These are phyloP conservation scores for Cercospora sp. DNA, from an alignment of 2,329 filamentous ascomycete species.

Conservation along the genomic window DNA sequence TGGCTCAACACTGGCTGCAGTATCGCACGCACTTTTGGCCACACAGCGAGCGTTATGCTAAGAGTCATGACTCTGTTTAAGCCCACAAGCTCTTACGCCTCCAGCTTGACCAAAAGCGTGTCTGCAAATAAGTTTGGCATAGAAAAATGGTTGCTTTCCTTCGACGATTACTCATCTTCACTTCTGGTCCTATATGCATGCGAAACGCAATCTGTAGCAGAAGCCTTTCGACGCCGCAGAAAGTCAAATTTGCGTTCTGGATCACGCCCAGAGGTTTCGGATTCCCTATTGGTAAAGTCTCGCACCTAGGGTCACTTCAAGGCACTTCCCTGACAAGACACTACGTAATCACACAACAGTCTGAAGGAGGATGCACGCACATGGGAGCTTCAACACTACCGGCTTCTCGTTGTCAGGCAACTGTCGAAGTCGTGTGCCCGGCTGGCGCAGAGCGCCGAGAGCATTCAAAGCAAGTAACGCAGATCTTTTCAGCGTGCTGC, in stretches of 20 bases:
- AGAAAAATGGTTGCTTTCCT: not conserved
- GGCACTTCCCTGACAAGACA: not conserved
- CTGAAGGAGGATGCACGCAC: not conserved
- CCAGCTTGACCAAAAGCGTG: not conserved
- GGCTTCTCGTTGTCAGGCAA: not conserved
- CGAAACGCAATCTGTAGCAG: not conserved
- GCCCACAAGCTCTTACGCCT: not conserved
- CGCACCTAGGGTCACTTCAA: not conserved
- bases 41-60: not conserved
- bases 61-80: not conserved
- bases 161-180: not conserved
- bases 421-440: not conserved
- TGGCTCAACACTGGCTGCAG: not conserved
- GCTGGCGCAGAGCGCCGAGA: not conserved
- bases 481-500: not conserved
- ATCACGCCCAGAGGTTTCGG: not conserved
- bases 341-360: not conserved
- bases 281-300: not conserved
- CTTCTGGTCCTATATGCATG: not conserved
- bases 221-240: not conserved
- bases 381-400: not conserved
- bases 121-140: not conserved
- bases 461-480: not conserved
- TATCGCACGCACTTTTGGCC: not conserved
- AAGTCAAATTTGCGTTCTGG: not conserved